Base-by-base conservation (phyloP, 2,329 filamentous ascomycete species). In the Diaporthe ilicicola region DNA sequence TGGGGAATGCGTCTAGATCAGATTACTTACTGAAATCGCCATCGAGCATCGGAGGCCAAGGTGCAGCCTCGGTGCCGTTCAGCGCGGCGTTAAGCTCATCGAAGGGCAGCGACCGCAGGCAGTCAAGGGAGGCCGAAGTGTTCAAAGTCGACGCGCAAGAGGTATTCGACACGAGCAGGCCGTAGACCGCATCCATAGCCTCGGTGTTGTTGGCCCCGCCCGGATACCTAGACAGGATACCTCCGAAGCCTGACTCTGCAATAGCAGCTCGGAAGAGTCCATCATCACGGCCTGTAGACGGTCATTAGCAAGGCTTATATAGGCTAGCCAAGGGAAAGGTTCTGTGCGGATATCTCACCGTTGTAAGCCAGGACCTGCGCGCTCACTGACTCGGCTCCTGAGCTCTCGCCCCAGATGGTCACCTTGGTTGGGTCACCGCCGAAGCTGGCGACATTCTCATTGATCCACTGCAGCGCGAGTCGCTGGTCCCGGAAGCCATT, bases 351-450 rank as follows among this genome's bases (percentile, higher is more conserved):
- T 39, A 22, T 10, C 65, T 50, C 42, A 64, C 86, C 86, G 17
- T 84, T 83, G 70, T 86, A 87, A 6, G 85, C 85, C 22, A 84
- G 76, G 0, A 86, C 78, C 56, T 87, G 86, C 3, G 78, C 77
- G 3, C 83, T 81, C 1, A 87, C 83, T 6, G 81, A 84, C 71
- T 82, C 83, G 24, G 78, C 85, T 2, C 86, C 86, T 1, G 86
- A 85, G 22, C 82, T 86, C 75, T 88, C 84, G 42, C 84, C 87
- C 78, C 82, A 87, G 46, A 88, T 79, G 1, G 84, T 86, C n/a
- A 87, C 84, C 65, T 85, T 82, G 2, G 75, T 69, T 15, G 82
- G 78, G 46, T 85, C 81, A 6, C 84, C 85, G 24, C 84, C 84
- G 67, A 86, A 87, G 3, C 79, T 76, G 9, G 74, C 77, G 44